Evolutionary conservation across 2,329 filamentous ascomycete genomes (phyloP).

Genomic region (Pseudogymnoascus sp.): DNA sequence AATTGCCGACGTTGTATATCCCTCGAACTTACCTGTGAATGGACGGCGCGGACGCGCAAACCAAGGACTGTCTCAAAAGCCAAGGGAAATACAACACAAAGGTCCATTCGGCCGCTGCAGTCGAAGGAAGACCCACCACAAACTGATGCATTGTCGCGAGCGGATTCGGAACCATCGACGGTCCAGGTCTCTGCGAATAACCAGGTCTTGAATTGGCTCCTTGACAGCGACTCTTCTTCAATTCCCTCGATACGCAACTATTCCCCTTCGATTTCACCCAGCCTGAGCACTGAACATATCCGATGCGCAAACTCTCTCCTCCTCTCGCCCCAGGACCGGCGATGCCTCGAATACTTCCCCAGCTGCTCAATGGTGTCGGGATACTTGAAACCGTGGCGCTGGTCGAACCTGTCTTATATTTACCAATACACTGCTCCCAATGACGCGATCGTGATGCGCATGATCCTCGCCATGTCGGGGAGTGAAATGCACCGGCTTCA

Average conservation of each 20-base stretch:
- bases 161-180: not conserved
- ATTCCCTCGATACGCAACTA: constrained; percentile 22
- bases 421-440: constrained; percentile 28
- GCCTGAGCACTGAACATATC: constrained; percentile 11
- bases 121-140: not conserved
- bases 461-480: constrained; percentile 31
- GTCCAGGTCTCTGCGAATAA: not conserved
- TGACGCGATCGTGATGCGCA: constrained; percentile 32
- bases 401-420: constrained; percentile 30
- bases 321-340: constrained; percentile 28
- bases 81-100: not conserved
- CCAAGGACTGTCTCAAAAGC: not conserved
- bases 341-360: constrained; percentile 29
- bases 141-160: not conserved
- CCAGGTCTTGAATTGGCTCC: not conserved
- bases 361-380: constrained; percentile 28
- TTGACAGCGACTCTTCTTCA: not conserved
- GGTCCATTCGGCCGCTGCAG: not conserved
- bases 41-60: not conserved
- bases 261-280: constrained; percentile 14
- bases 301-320: constrained; percentile 29
- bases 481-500: constrained; percentile 27
- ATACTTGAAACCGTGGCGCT: constrained; percentile 31
- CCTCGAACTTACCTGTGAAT: not conserved
- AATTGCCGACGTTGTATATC: constrained; percentile 27